Base-by-base conservation (phyloP, 1,284 basidiomycete genomes). In the Ceratobasidium sp. region DNA sequence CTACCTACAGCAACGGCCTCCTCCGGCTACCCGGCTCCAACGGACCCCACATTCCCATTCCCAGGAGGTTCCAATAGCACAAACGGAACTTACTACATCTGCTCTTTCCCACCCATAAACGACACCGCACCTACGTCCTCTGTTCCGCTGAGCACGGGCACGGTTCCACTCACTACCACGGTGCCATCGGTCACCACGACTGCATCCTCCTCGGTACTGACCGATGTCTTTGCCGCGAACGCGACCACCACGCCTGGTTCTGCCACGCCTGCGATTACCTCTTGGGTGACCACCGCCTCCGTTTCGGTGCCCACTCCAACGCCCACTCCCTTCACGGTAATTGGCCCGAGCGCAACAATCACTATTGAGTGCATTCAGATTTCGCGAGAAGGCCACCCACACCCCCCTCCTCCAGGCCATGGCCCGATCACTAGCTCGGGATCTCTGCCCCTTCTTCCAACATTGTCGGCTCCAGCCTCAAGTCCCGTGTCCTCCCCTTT, bases 71-170 rank as follows among this genome's bases (percentile, higher is more conserved):
- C 36, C 36, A 62, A 46, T 28, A 23, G 60, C 18, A 21, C 60
- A 5, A 67, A 56, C 38, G 64, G 64, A 21, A 54, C 64, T 12
- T 67, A 67, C 23, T 67, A 67, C 46, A 21, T 67, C 3, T 67
- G 53, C 38, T 25, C 36, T 25, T 67, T 67, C 38, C 64, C 64
- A 9, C 38, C 49, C 38, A 18, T 25, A 33, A 48, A 62, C 25
- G 44, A 30, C 1, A 48, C 60, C 14, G 16, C 44, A 23, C 14
- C 60, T n/a, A 42, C 38, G 25, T 21, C 25, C 8, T 66, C 33
- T 18, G 44, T 25, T 18, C 28, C 11, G 14, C 30, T 21, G 21
- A 53, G 49, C 62, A 49, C 42, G 5, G 18, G 23, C 30, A 53
- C 62, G 28, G 11, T 53, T 30, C 11, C 44, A 18, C 12, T 18